These are phyloP conservation scores for Luffa acutangula DNA, from an alignment of 306 rosid species.

Conservation along the genomic window DNA sequence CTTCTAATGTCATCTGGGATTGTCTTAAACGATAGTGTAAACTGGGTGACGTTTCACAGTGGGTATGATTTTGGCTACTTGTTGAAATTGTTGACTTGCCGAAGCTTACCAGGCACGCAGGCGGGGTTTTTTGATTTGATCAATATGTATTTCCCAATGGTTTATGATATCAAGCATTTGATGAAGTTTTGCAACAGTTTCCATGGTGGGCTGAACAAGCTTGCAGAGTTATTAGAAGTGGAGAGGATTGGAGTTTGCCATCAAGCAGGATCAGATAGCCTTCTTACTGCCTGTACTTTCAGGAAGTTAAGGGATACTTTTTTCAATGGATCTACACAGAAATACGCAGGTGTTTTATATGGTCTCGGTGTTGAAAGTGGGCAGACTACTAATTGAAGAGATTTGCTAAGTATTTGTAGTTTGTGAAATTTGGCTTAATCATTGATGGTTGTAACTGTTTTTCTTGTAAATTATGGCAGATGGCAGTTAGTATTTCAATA, in stretches of 20 bases:
- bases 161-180: conserved; percentile 60
- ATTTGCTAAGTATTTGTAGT: conserved; percentile 16
- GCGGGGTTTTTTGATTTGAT: conserved; percentile 45
- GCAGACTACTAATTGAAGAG: conserved; percentile 40
- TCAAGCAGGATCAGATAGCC: conserved; percentile 65
- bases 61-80: conserved; percentile 64
- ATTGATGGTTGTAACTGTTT: conserved; percentile 24
- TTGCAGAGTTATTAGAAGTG: conserved; percentile 55
- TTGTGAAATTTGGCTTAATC: conserved; percentile 33
- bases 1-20: conserved; percentile 57
- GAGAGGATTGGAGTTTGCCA: conserved; percentile 57
- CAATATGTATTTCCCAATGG: conserved; percentile 37
- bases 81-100: conserved; percentile 56
- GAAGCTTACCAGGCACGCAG: conserved; percentile 36
- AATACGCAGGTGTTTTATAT: conserved; percentile 48
- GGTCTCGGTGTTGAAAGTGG: conserved; percentile 54
- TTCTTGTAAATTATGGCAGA: conserved; percentile 37
- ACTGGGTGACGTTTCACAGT: conserved; percentile 63
- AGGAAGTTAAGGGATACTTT: conserved; percentile 54
- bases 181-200: conserved; percentile 69
- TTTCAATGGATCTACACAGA: conserved; percentile 50
- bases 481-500: conserved; percentile 44
- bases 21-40: conserved; percentile 35
- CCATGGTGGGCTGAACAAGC: conserved; percentile 58
- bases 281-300: conserved; percentile 42